These are phyloP conservation scores for Trichophyton rubrum DNA, from an alignment of 2,329 filamentous ascomycete species.

Conservation along the genomic window DNA sequence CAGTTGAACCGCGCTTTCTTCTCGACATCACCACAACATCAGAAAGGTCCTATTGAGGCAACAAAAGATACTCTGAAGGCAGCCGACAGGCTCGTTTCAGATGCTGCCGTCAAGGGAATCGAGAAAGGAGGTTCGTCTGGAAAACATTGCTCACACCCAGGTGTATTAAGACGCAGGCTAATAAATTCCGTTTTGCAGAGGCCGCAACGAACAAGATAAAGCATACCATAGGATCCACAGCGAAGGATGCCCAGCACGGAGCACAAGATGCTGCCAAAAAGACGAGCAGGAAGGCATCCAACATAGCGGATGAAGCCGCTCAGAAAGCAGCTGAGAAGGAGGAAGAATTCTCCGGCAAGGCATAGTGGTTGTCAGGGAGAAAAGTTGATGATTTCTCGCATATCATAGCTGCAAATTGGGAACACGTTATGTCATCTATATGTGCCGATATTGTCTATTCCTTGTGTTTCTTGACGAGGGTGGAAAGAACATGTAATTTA, in stretches of 20 bases:
- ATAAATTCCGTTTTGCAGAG: constrained; percentile 29
- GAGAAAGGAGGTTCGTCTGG: constrained; percentile 46
- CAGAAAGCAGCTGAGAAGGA: constrained; percentile 18
- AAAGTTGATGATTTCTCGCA: not conserved
- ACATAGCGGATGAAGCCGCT: constrained; percentile 20
- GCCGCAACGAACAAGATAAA: constrained; percentile 37
- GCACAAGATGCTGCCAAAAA: constrained; percentile 16
- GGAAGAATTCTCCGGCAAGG: constrained; percentile 18
- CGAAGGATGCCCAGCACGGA: constrained; percentile 25
- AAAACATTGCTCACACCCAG: not conserved
- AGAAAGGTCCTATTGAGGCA: constrained; percentile 42
- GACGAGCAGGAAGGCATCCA: constrained; percentile 25
- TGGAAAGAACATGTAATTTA: not conserved
- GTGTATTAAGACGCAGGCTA: too few relatives aligned
- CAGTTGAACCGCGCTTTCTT: constrained; percentile 27
- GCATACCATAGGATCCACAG: constrained; percentile 28
- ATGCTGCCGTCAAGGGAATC: constrained; percentile 48
- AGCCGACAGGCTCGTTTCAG: constrained; percentile 44
- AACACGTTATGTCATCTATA: not conserved
- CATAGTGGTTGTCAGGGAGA: constrained; percentile 6
- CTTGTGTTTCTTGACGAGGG: not conserved
- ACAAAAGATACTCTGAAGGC: constrained; percentile 48
- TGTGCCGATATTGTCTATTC: not conserved
- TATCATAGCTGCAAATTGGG: not conserved
- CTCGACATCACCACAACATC: constrained; percentile 38